Conservation (phyloP, 2,329 filamentous ascomycete species). For the Calonectria naviculata region DNA sequence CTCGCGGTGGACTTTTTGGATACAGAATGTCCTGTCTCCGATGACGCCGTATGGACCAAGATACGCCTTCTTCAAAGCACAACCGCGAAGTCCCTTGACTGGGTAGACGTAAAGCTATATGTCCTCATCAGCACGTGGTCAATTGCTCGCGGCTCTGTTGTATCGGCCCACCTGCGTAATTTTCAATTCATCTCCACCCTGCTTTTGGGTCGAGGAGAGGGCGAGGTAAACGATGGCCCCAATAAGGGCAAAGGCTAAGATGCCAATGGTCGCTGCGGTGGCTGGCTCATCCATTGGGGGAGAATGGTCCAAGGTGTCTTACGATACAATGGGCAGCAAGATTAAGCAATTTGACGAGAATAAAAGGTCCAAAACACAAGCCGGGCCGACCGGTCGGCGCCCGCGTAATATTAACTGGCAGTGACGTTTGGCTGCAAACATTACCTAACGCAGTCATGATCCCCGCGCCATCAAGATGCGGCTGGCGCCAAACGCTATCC, state of each 20-base stretch:
- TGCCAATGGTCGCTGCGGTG: not conserved
- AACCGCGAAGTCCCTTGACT: conserved; percentile 34
- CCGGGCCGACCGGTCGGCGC: not conserved
- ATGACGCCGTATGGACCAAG: conserved; percentile 29
- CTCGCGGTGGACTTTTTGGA: conserved; percentile 31
- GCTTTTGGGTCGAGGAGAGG: not conserved
- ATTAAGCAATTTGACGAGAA: not conserved
- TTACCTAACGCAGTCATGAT: not conserved
- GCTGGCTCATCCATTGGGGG: not conserved
- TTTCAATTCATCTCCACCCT: conserved; percentile 15
- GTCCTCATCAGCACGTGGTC: not conserved
- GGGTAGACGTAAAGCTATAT: conserved; percentile 36
- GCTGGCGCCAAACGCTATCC: not conserved
- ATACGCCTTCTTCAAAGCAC: conserved; percentile 16
- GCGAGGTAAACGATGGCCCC: not conserved
- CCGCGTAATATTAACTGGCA: not conserved
- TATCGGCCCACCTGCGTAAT: conserved; percentile 26
- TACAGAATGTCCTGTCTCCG: conserved; percentile 36
- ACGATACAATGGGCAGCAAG: not conserved
- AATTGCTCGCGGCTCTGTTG: not conserved
- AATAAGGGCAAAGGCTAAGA: conserved; percentile 3
- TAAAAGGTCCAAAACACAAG: not conserved
- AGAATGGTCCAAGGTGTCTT: not conserved
- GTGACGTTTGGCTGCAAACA: not conserved
- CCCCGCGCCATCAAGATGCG: conserved; percentile 3